Evolutionary conservation across 106 monocot species (phyloP), one percentile per base, ranked within the genome.

Genomic region (Allium fistulosum): DNA sequence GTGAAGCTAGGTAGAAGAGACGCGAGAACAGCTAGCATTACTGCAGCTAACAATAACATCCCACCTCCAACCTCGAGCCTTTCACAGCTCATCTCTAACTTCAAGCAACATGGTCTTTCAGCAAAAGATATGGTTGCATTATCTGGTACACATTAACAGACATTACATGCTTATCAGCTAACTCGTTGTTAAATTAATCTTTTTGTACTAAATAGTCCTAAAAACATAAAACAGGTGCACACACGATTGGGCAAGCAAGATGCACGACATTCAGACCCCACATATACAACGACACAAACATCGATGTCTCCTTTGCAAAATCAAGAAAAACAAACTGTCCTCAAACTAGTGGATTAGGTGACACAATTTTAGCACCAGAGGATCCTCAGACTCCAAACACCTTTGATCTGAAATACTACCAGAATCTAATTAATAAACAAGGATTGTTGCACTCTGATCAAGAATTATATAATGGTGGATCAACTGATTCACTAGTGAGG

Each of bases 361-460:
- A 90, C 77, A 73, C 69, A 79, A 82, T 82, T 48, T 51, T 94
- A 18, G 79, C 86, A 0, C 86, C 89, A 6, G 55, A 84, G 11
- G 89, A 94, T 65, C 59, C 63, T 12, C 83, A 77, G n/a, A 90
- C 87, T 0, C 80, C 79, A 12, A 82, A 58, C 0, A 8, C 18
- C 15, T 91, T 91, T 77, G 84, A 91, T 77, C 81, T 77, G 75
- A 51, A 63, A 53, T 91, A 91, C 84, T 91, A 77, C 77, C 65
- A 66, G 60, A 77, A 87, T 73, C 79, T 91, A 9, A 8, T 91
- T 49, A 58, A 8, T 68, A 47, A 51, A 48, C 77, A 71, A 53
- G 91, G 91, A 8, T 80, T 91, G 57, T 72, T 91, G 55, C 91
- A 91, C 69, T 91, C 91, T 10, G 91, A 92, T 59, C 92, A 92